phyloP scores from a whole-genome alignment of 768 basidiomycete species.

The Lentinus brumalis region DNA sequence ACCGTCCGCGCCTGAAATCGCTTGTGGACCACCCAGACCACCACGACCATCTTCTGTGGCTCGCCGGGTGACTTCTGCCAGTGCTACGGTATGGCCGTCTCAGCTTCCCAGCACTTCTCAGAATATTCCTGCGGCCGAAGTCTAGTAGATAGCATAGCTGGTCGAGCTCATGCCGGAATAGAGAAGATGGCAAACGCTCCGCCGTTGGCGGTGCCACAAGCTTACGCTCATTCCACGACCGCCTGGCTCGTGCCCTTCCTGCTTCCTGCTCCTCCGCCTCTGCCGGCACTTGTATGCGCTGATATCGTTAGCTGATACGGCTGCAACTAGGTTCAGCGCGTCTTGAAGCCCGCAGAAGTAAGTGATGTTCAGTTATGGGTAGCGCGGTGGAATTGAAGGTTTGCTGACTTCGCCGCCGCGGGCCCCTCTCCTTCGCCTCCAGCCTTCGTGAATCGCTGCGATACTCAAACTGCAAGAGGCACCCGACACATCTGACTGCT shows the following conservation, averaged over 20 bases:
- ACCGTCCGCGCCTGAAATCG: neutral
- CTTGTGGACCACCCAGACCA: constrained; percentile 8
- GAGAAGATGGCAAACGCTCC: neutral
- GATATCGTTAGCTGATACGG: neutral
- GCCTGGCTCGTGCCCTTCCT: neutral
- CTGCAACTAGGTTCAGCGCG: neutral
- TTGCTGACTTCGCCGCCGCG: neutral
- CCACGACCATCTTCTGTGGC: constrained; percentile 5
- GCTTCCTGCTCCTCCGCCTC: neutral
- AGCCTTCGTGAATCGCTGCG: neutral
- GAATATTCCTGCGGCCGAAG: neutral
- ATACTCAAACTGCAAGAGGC: constrained; percentile 1
- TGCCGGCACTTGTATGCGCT: neutral
- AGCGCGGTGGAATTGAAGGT: neutral
- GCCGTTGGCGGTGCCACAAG: constrained; percentile 13
- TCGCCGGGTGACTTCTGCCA: neutral
- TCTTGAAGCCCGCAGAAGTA: constrained; percentile 3
- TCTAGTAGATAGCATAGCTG: neutral
- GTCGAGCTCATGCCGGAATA: constrained; percentile 4
- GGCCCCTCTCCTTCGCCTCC: constrained; percentile 1
- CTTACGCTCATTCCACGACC: constrained; percentile 13
- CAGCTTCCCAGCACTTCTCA: neutral
- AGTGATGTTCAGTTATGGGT: constrained; percentile 1
- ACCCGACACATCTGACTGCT: neutral
- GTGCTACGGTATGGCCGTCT: constrained; percentile 1